Conservation (phyloP, 2,329 filamentous ascomycete species). For the Colletotrichum musicola region DNA sequence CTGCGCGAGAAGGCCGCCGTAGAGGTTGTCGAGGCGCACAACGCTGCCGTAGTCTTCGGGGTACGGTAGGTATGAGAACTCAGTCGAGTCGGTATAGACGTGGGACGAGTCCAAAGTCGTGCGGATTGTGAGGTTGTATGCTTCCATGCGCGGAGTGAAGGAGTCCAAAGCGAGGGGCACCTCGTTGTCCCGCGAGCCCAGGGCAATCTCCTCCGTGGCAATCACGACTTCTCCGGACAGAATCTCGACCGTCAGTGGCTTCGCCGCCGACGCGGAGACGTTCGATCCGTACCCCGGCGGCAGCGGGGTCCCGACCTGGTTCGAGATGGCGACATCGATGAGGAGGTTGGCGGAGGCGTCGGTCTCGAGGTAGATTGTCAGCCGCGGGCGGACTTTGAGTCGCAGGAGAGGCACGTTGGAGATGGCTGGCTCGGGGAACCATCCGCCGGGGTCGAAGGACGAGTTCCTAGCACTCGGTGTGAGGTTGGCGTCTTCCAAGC, state of each 20-base stretch:
- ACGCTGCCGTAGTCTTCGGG: slow-evolving; percentile 56
- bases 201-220: slow-evolving; percentile 48
- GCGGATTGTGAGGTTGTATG: slow-evolving; percentile 55
- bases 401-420: slow-evolving; percentile 52
- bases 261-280: slow-evolving; percentile 40
- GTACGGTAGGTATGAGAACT: slow-evolving; percentile 54
- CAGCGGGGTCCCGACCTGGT: slow-evolving; percentile 54
- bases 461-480: slow-evolving; percentile 45
- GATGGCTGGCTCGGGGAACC: slow-evolving; percentile 52
- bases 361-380: slow-evolving; percentile 59
- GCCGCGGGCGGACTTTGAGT: slow-evolving; percentile 59
- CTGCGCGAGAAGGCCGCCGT: slow-evolving; percentile 52
- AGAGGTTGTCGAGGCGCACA: slow-evolving; percentile 59
- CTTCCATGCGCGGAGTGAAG: slow-evolving; percentile 50
- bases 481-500: neutral
- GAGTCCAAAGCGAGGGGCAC: slow-evolving; percentile 53
- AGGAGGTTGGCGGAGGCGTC: slow-evolving; percentile 58
- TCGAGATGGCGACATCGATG: slow-evolving; percentile 57
- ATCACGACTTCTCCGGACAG: slow-evolving; percentile 47
- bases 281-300: slow-evolving; percentile 38
- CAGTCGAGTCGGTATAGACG: slow-evolving; percentile 46
- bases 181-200: slow-evolving; percentile 51
- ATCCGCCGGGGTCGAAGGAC: slow-evolving; percentile 59
- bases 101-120: slow-evolving; percentile 37
- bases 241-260: slow-evolving; percentile 53